phyloP scores from a whole-genome alignment of 208 protist species.

The Leishmania guyanensis region DNA sequence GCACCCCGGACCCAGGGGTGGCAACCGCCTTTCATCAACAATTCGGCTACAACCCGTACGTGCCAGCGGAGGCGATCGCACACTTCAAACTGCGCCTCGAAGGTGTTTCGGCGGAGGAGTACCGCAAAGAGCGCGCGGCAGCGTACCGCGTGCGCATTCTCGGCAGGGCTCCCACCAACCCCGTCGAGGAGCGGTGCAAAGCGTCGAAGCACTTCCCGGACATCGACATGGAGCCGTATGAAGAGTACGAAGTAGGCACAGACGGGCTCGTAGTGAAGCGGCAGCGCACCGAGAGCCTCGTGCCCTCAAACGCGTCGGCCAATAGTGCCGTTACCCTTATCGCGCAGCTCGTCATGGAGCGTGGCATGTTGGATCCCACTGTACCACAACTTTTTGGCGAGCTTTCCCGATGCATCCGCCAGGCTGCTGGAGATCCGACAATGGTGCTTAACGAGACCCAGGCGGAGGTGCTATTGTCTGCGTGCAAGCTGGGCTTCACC shows the following conservation, averaged over 20 bases:
- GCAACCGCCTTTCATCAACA: slow-evolving; percentile 60
- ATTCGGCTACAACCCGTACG: slow-evolving; percentile 90
- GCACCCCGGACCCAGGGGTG: slow-evolving; percentile 67
- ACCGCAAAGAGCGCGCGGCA: slow-evolving; percentile 73
- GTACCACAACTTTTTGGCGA: slow-evolving; percentile 60
- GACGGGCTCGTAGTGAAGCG: slow-evolving; percentile 40
- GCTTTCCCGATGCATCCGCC: slow-evolving; percentile 57
- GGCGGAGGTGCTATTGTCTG: slow-evolving; percentile 66
- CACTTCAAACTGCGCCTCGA: slow-evolving; percentile 76
- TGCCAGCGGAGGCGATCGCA: slow-evolving; percentile 55
- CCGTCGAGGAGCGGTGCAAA: slow-evolving; percentile 66
- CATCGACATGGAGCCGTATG: slow-evolving; percentile 68
- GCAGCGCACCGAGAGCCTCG: slow-evolving; percentile 47
- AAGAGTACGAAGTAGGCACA: slow-evolving; percentile 35
- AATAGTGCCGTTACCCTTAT: slow-evolving; percentile 64
- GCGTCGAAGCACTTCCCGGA: slow-evolving; percentile 80
- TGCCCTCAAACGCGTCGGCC: slow-evolving; percentile 53
- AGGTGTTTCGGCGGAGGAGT: slow-evolving; percentile 40
- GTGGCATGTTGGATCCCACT: slow-evolving; percentile 70
- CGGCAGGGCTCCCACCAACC: slow-evolving; percentile 40
- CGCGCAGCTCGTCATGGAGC: slow-evolving; percentile 79
- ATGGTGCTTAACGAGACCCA: slow-evolving; percentile 54
- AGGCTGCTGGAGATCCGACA: slow-evolving; percentile 34
- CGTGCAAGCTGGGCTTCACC: slow-evolving; percentile 77
- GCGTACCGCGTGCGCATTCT: slow-evolving; percentile 85